Base-by-base conservation (phyloP, 140 eudicot species). In the Bidens hawaiensis region DNA sequence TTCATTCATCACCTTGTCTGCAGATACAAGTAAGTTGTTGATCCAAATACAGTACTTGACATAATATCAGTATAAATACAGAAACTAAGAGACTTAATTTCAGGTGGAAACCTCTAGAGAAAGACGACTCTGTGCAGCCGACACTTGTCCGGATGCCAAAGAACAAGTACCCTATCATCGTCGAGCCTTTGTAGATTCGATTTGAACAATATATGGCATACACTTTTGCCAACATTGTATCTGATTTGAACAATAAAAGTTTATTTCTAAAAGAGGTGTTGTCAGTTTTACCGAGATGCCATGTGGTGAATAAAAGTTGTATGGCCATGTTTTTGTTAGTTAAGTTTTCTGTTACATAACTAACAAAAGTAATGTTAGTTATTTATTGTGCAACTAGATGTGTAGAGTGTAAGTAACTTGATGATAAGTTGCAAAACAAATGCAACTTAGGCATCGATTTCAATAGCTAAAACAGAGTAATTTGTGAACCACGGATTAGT, bases 131-230 rank as follows among this genome's bases (percentile, higher is more conserved):
- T 0, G 94, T 88, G 31, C 85, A 79, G 62, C 87, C 96, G 52
- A 84, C 89, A 30, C 96, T 88, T 4, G 96, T 84, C 5, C 67
- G 95, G 81, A 87, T 87, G 95, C 95, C 89, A 10, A 83, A 81
- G 80, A 87, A 74, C 93, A 87, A 84, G 80, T 81, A 81, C 55
- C 95, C 95, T 1, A 55, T 87, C 75, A 41, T 70, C 28, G 95
- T 81, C n/a, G 95, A 87, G 79, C 41, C 76, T 25, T 69, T 87
- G 43, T 80, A 76, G 76, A 55, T 27, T 15, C 42, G n/a, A n/a
- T n/a, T n/a, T n/a, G n/a, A n/a, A 30, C 5, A n/a, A 16, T 17
- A 45, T 16, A 45, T 16, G 25, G 7, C 11, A n/a, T n/a, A 9
- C 13, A 6, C 11, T 47, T 47, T 47, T 47, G 30, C 30, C 30